Conservation (phyloP, 495 filamentous ascomycete genomes). For the Pyrenopolyporus hunteri region DNA sequence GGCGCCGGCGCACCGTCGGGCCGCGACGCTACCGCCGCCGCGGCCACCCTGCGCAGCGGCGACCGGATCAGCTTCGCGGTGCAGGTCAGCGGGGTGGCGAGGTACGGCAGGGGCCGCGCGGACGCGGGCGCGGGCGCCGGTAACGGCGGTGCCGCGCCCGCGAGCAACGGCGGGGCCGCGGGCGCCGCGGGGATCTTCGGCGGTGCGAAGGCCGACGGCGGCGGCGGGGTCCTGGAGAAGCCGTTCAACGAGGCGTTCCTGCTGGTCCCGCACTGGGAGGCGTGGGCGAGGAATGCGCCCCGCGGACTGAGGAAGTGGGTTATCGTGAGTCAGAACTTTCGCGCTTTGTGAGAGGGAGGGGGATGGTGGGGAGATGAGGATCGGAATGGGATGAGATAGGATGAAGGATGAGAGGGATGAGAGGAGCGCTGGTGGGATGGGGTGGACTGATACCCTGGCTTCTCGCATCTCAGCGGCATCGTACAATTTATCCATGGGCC, state of each 20-base stretch:
- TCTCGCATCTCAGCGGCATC: no score
- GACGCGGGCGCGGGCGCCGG: slow-evolving; percentile 6
- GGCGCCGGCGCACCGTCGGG: background rate
- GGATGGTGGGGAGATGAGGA: background rate
- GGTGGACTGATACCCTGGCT: no score
- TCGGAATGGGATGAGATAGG: no score
- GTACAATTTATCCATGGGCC: no score
- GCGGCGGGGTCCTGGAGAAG: slow-evolving; percentile 58
- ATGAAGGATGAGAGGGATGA: no score
- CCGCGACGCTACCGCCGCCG: slow-evolving; percentile 9
- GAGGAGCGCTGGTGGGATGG: no score
- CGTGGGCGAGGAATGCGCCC: slow-evolving; percentile 45
- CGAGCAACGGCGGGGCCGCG: background rate
- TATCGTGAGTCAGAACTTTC: slow-evolving; percentile 76
- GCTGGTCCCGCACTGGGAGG: slow-evolving; percentile 74
- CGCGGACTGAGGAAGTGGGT: slow-evolving; percentile 62
- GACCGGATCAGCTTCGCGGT: slow-evolving; percentile 72
- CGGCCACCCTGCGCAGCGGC: slow-evolving; percentile 41
- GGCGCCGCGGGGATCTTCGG: background rate
- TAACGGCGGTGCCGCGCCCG: background rate
- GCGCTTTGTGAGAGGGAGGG: slow-evolving; percentile 43
- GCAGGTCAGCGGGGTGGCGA: slow-evolving; percentile 69
- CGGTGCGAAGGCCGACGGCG: background rate
- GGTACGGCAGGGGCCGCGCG: slow-evolving; percentile 57
- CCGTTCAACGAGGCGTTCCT: slow-evolving; percentile 78